Evolutionary conservation across 2,329 filamentous ascomycete species (phyloP), one percentile per base, ranked within the genome.

Genomic region (Nemania sp.): DNA sequence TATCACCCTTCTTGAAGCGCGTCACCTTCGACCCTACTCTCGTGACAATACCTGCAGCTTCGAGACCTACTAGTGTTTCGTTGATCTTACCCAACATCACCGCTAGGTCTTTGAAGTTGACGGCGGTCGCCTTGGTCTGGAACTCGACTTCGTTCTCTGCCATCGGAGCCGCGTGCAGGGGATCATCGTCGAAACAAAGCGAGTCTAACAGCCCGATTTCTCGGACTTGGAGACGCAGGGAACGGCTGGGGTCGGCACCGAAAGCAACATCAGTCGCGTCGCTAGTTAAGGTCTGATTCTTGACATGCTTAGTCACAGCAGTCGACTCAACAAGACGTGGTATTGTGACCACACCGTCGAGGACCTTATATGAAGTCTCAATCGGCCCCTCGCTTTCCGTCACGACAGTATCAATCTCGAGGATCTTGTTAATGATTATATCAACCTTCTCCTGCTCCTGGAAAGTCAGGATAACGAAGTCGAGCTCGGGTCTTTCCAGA

Each of bases 21-120:
- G 41, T 66, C 11, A 63, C 54, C 8, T 13, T 22, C 1, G 64
- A 18, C 6, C 70, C 79, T 6, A 78, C 70, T 26, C 73, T 64
- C 22, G 71, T 76, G 18, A 82, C 73, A 32, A 78, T 66, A 20
- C 77, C 80, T 49, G 75, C 74, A 62, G 75, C 79, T 61, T 74
- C 67, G 1, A 61, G 27, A n/a, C 69, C 68, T 0, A 74, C 51
- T 1, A 57, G 32, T 18, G 32, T 60, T 26, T 67, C 57, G 18
- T 71, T 59, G 26, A 70, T 64, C n/a, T 64, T 63, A 4, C 68
- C 68, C 5, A 72, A 52, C 20, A 64, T 62, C 24, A 62, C 45
- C 13, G 62, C 63, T 5, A 72, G 35, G 43, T 71, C 70, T 22
- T 64, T 68, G 56, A 69, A 68, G 24, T 64, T 71, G 18, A 71